Base-by-base conservation (phyloP, 768 basidiomycete species). In the Russula sp. region DNA sequence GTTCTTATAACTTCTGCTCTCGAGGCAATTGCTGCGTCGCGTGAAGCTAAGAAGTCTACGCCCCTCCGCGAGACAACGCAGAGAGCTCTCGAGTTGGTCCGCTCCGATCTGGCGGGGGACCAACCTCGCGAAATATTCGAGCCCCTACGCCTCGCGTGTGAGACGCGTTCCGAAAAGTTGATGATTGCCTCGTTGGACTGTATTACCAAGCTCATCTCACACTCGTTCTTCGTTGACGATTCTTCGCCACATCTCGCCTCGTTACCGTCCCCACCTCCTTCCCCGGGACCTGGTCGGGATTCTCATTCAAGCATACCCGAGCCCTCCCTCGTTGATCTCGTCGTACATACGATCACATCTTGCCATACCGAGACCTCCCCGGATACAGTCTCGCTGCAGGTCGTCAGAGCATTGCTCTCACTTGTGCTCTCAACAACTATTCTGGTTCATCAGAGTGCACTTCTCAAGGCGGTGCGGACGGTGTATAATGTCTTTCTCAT, bases 401-500 rank as follows among this genome's bases (percentile, higher is more conserved):
- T 99, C 62, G 93, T 99, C 65, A 98, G 98, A 73, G 94, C 94
- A 3, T 80, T 99, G 18, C 84, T 99, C 44, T 82, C 94, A 0
- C 77, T 98, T 53, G 87, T 98, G 35, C 79, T 99, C 52, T 98
- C 95, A 1, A 80, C 89, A 5, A 89, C 86, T 6, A 83, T 89
- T 45, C 80, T 94, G 32, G 92, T 98, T 4, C 97, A 99, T 74
- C 97, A 98, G 72, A 97, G 94, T 5, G 90, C 93, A 11, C 80
- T 99, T 49, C 82, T 99, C 68, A 98, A 98, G 74, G 94, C 94
- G 34, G 91, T 99, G 37, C 84, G 97, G 52, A 98, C 97, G 20
- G 97, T 99, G 4, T 99, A 98, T 78, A 98, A 99, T 73, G 88
- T 99, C 63, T 99, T 98, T 73, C 79, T 99, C 32, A 80, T 98